phyloP scores from a whole-genome alignment of 306 rosid genomes.

The Myrica gale region DNA sequence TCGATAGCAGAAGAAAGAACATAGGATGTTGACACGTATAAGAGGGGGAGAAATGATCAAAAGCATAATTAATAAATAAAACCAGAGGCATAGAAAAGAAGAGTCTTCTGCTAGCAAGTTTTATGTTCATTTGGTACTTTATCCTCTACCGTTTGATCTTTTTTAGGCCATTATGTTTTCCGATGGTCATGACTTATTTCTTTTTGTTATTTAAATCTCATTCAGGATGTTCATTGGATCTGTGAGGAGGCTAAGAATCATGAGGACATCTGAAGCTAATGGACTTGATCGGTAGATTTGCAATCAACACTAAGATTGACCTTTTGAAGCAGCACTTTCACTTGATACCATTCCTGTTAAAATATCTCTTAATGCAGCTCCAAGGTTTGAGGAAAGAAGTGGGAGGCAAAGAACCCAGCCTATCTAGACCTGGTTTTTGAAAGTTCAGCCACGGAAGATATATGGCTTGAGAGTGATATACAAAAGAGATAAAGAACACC shows the following conservation, averaged over 20 bases:
- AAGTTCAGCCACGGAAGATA: slow-evolving; percentile 29
- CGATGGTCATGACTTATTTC: slow-evolving; percentile 19
- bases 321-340: slow-evolving; percentile 2
- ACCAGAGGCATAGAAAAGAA: not conserved
- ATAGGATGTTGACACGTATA: not conserved
- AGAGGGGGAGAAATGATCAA: not conserved
- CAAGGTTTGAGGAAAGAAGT: slow-evolving; percentile 60
- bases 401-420: slow-evolving; percentile 54
- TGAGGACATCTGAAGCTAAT: slow-evolving; percentile 76
- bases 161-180: slow-evolving; percentile 9
- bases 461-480: slow-evolving; percentile 31
- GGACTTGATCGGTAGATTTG: slow-evolving; percentile 61
- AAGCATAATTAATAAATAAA: not conserved
- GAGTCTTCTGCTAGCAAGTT: slow-evolving; percentile 5
- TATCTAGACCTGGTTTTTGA: slow-evolving; percentile 36
- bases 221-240: slow-evolving; percentile 80
- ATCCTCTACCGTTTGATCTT: slow-evolving; percentile 6
- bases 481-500: slow-evolving; percentile 26
- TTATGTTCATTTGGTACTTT: slow-evolving; percentile 15
- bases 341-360: slow-evolving; percentile 17
- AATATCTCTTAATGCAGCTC: slow-evolving; percentile 49
- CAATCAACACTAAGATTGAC: slow-evolving; percentile 14
- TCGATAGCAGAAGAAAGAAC: not conserved
- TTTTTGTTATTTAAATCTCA: slow-evolving; percentile 8
- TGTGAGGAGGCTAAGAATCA: slow-evolving; percentile 84